Evolutionary conservation across 306 rosid species (phyloP).

Genomic region (Quercus suber): DNA sequence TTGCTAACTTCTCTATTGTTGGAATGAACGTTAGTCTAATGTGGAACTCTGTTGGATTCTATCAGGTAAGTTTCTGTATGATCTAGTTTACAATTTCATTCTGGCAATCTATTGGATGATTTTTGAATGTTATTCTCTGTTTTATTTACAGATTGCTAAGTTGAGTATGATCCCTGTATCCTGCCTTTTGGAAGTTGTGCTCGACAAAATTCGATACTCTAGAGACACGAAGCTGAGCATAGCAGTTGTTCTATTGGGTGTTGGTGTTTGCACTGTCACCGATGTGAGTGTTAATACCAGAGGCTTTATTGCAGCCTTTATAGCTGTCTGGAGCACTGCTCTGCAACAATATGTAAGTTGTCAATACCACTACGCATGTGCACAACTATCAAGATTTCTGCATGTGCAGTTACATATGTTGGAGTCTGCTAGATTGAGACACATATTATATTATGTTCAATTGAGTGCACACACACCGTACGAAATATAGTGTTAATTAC

Average conservation of each 20-base stretch:
- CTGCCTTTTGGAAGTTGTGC: constrained; percentile 72
- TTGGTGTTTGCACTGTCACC: constrained; percentile 84
- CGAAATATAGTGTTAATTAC: neutral
- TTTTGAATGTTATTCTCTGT: constrained; percentile 21
- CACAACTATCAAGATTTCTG: neutral
- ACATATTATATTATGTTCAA: neutral
- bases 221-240: constrained; percentile 83
- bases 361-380: neutral
- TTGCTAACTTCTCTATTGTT: constrained; percentile 88
- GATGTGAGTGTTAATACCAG: constrained; percentile 79
- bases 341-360: constrained; percentile 75
- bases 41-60: constrained; percentile 98
- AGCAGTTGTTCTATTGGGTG: constrained; percentile 70
- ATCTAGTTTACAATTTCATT: constrained; percentile 14
- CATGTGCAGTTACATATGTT: neutral
- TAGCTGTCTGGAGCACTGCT: constrained; percentile 86
- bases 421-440: neutral
- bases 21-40: constrained; percentile 93
- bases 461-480: neutral
- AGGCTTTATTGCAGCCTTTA: constrained; percentile 68
- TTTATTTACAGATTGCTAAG: constrained; percentile 69
- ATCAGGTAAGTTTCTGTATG: constrained; percentile 54
- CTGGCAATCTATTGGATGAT: constrained; percentile 2
- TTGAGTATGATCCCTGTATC: constrained; percentile 90
- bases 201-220: constrained; percentile 77